A percentile compares a stretch with the other conserved stretches of the same genome.
Conservation (phyloP, 148 eudicot genomes). For the Cornus controversa region DNA sequence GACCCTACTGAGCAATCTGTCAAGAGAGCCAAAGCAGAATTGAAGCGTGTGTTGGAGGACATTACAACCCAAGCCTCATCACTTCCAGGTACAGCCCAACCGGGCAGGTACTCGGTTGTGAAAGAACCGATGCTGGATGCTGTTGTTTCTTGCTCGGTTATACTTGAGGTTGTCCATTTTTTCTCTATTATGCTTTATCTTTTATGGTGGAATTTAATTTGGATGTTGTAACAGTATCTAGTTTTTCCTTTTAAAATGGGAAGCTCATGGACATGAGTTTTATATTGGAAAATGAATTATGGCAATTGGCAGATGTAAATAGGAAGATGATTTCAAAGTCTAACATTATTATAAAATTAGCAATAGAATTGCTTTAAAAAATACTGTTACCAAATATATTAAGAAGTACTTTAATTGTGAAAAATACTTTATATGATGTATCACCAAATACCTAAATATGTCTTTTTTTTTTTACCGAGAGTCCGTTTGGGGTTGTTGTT, state of each 20-base stretch:
- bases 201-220: neutral
- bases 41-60: constrained; percentile 77
- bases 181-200: neutral
- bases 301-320: too few species aligned
- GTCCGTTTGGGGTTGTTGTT: too few species aligned
- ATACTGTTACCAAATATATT: too few species aligned
- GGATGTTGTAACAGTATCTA: neutral
- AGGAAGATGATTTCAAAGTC: too few species aligned
- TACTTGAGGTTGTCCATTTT: constrained; percentile 21
- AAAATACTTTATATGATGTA: too few species aligned
- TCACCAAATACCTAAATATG: too few species aligned
- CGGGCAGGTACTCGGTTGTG: constrained; percentile 72
- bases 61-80: constrained; percentile 64
- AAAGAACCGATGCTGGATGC: constrained; percentile 19
- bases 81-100: constrained; percentile 75
- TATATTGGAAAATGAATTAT: too few species aligned
- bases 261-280: neutral
- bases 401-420: too few species aligned
- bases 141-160: constrained; percentile 14
- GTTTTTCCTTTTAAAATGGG: neutral
- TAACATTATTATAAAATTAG: too few species aligned
- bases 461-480: too few species aligned
- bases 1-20: constrained; percentile 82
- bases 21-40: constrained; percentile 68
- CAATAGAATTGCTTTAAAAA: too few species aligned